Percentiles rank a stretch among this genome's conserved stretches.
Conservation (phyloP, 2,329 filamentous ascomycete genomes). For the Fusarium sp. region DNA sequence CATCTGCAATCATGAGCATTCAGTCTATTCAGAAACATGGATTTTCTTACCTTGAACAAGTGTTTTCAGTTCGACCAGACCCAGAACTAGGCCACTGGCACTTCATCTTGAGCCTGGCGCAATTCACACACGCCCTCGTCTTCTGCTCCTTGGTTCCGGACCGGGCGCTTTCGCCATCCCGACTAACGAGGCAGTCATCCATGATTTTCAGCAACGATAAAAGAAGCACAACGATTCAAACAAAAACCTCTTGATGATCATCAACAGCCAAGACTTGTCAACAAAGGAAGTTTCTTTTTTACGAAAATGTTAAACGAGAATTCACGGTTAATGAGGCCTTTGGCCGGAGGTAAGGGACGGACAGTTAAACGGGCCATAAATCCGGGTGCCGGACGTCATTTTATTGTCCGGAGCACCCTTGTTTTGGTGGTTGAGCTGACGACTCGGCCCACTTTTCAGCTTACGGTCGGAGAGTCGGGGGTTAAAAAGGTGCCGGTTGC, state of each 20-base stretch:
- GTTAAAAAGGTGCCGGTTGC: conserved; percentile 6
- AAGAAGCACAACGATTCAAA: not conserved
- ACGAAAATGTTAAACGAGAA: conserved; percentile 4
- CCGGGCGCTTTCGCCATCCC: conserved; percentile 10
- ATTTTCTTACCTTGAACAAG: conserved; percentile 48
- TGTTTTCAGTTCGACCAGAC: conserved; percentile 32
- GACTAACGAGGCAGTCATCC: conserved; percentile 44
- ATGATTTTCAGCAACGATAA: conserved; percentile 8
- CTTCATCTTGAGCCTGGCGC: conserved; percentile 56
- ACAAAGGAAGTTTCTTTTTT: not conserved
- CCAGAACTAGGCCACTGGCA: conserved; percentile 53
- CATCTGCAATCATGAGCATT: conserved; percentile 48
- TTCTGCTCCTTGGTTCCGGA: conserved; percentile 32
- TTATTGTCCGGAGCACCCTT: conserved; percentile 17
- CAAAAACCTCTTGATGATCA: too few relatives aligned
- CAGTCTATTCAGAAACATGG: not conserved
- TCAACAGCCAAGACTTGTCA: not conserved
- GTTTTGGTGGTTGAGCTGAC: not conserved
- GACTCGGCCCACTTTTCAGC: not conserved
- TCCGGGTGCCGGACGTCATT: conserved; percentile 34
- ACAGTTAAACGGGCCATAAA: conserved; percentile 24
- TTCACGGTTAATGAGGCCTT: conserved; percentile 2
- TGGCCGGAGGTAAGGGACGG: conserved; percentile 23
- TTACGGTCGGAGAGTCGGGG: conserved; percentile 3
- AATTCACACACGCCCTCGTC: conserved; percentile 54